Conservation (phyloP, 2,329 filamentous ascomycete genomes). For the Helotiales sp. region DNA sequence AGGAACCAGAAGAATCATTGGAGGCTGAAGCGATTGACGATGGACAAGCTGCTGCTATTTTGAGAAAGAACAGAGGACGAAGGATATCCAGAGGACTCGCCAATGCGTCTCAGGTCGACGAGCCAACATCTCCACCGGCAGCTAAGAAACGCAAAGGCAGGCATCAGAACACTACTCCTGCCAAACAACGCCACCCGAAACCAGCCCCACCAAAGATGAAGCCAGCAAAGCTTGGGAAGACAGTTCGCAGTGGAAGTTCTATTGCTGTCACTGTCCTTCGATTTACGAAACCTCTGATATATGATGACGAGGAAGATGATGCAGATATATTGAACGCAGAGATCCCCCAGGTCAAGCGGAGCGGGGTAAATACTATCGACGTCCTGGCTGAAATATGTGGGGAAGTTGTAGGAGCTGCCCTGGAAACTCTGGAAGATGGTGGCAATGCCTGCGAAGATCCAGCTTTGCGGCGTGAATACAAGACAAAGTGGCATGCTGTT, state of each 20-base stretch:
- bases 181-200: conserved; percentile 27
- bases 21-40: conserved; percentile 35
- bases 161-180: conserved; percentile 16
- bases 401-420: conserved; percentile 54
- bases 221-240: conserved; percentile 30
- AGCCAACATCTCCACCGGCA: conserved; percentile 32
- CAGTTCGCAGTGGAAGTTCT: conserved; percentile 40
- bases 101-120: conserved; percentile 41
- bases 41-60: conserved; percentile 37
- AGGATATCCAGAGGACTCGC: conserved; percentile 24
- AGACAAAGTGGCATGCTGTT: conserved; percentile 55
- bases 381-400: conserved; percentile 62
- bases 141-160: conserved; percentile 20
- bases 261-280: conserved; percentile 62
- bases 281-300: conserved; percentile 50
- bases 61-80: conserved; percentile 41
- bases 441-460: conserved; percentile 44
- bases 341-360: conserved; percentile 53
- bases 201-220: conserved; percentile 7
- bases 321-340: conserved; percentile 49
- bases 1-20: conserved; percentile 32
- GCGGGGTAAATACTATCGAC: conserved; percentile 61
- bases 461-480: conserved; percentile 52
- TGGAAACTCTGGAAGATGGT: conserved; percentile 49
- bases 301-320: conserved; percentile 42